Base-by-base conservation (phyloP, 1,139 yeast species). In the Saccharomyces hybrid region DNA sequence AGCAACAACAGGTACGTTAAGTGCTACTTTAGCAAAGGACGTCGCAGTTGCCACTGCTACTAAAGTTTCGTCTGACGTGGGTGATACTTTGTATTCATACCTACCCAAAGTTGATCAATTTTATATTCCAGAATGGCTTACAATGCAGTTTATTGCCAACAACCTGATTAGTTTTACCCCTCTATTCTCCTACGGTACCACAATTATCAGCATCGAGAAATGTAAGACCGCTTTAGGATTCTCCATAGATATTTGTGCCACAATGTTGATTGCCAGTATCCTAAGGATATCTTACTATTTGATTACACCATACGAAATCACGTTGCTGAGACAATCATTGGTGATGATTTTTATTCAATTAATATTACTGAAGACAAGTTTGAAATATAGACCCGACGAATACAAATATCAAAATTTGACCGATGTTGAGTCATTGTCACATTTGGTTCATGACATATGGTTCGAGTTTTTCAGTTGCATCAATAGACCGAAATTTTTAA, bases 171-270 rank as follows among this genome's bases (percentile, higher is more conserved):
- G 91, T 14, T 80, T 84, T 66, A 84, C 93, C 0, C 97, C 97
- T 2, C 68, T 90, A 47, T 79, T 89, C 57, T 87, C 96, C 6
- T 90, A 90, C 65, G 95, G 96, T 1, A 81, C 95, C 26, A 88
- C 97, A 0, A 80, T 90, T 47, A 74, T 82, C 54, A 78, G 87
- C 58, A 88, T 90, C 14, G 78, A 82, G 62, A 74, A 77, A 51
- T 79, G 80, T 47, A 75, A 82, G 65, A 78, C 90, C 1, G 80
- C 93, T 1, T 76, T 80, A 34, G 97, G 97, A 29, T 89, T 89
- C 67, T 84, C 95, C 6, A 76, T 89, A 25, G 97, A 90, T 69
- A 86, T 90, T 13, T 90, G 97, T 71, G 93, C 91, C 14, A 88
- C 96, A 9, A 89, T 90, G 96, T 70, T 90, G 57, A 77, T 88